phyloP scores from a whole-genome alignment of 208 protist species.

The Angomonas deanei region DNA sequence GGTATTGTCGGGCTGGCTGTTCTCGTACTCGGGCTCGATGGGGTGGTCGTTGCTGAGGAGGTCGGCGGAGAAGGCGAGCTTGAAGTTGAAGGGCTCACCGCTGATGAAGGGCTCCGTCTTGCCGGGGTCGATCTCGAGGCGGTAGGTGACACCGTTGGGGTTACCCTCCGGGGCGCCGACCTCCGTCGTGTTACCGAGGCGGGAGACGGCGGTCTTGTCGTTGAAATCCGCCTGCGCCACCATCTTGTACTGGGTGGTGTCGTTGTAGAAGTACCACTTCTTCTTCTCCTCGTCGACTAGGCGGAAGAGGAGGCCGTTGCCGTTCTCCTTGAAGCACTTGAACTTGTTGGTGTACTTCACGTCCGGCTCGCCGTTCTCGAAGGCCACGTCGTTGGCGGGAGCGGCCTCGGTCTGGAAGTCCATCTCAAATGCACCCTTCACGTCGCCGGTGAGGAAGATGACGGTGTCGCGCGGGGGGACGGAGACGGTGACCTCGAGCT shows the following conservation, averaged over 20 bases:
- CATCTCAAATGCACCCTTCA: conserved; percentile 28
- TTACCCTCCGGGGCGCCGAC: conserved; percentile 17
- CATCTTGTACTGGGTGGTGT: conserved; percentile 73
- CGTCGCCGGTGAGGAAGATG: conserved; percentile 26
- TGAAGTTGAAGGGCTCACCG: conserved; percentile 41
- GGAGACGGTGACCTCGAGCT: conserved; percentile 4
- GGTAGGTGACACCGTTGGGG: conserved; percentile 29
- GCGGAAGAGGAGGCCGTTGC: conserved; percentile 79
- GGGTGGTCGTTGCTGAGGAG: conserved; percentile 32
- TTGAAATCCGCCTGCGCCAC: conserved; percentile 55
- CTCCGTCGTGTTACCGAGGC: conserved; percentile 52
- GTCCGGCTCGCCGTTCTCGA: conserved; percentile 13
- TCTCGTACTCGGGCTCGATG: conserved; percentile 39
- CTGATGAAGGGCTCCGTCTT: conserved; percentile 55
- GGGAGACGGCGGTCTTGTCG: conserved; percentile 31
- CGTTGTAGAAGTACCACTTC: conserved; percentile 83
- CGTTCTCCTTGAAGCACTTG: conserved; percentile 74
- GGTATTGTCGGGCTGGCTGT: conserved; percentile 37
- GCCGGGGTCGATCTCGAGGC: conserved; percentile 44
- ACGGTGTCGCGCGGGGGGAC: conserved; percentile 27
- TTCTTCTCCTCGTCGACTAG: conserved; percentile 51
- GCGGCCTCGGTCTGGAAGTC: conserved; percentile 32
- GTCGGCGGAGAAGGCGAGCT: conserved; percentile 58
- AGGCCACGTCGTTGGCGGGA: conserved; percentile 10
- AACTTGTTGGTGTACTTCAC: conserved; percentile 39